These are phyloP conservation scores for Vigna radiata DNA, from an alignment of 306 rosid species.

Conservation along the genomic window DNA sequence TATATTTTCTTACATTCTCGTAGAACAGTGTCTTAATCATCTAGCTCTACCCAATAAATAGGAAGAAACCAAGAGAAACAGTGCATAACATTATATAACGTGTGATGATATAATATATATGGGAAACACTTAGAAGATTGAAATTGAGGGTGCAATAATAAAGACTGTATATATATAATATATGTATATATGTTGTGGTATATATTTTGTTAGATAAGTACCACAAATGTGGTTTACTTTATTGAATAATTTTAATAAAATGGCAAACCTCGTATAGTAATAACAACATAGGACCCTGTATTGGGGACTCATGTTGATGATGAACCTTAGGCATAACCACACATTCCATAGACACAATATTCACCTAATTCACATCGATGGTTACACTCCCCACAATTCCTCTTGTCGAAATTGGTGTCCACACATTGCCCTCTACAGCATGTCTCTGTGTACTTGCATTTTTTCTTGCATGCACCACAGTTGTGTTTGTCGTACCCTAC, in stretches of 20 bases:
- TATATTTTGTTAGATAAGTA: conserved; percentile 43
- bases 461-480: conserved; percentile 77
- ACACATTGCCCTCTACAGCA: conserved; percentile 87
- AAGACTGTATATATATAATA: neutral
- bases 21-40: neutral
- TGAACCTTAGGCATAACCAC: conserved; percentile 65
- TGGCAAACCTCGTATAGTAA: conserved; percentile 46
- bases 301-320: neutral
- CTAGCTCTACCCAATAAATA: neutral
- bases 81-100: neutral
- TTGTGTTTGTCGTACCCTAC: conserved; percentile 56
- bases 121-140: conserved; percentile 39
- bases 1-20: neutral
- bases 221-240: conserved; percentile 59
- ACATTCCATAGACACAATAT: conserved; percentile 71
- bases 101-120: too few species aligned
- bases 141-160: conserved; percentile 6
- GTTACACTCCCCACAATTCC: conserved; percentile 83
- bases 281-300: conserved; percentile 5
- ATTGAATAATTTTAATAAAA: conserved; percentile 50
- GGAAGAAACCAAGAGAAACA: neutral
- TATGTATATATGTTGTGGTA: too few species aligned
- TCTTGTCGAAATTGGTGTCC: conserved; percentile 62
- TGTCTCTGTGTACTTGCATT: conserved; percentile 65
- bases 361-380: conserved; percentile 46